These are phyloP conservation scores for Pseudocohnilembus persalinus DNA, from an alignment of 169 alveolate genomes.

Conservation along the genomic window DNA sequence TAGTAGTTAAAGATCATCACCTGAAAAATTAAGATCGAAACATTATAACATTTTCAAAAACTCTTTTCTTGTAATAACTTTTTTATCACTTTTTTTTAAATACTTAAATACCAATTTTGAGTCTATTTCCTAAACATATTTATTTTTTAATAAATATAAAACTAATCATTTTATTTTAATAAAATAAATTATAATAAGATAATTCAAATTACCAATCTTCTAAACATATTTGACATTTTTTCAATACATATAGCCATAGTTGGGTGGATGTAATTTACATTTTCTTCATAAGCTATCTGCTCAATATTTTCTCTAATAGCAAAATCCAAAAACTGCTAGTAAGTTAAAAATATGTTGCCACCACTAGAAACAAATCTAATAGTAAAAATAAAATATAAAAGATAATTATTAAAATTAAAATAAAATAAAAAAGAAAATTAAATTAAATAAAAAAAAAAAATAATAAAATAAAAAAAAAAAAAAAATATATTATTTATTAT, in stretches of 20 bases:
- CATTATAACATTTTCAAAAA: conserved; percentile 10
- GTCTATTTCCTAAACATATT: conserved; percentile 6
- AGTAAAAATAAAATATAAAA: too few relatives aligned
- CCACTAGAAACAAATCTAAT: not conserved
- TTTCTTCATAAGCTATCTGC: conserved; percentile 10
- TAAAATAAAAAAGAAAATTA: too few relatives aligned
- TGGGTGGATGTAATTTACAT: conserved; percentile 11
- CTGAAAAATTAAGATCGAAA: conserved; percentile 9
- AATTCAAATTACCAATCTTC: not conserved
- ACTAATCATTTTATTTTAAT: too few relatives aligned
- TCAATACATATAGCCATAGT: conserved; percentile 24
- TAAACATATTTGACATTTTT: not conserved
- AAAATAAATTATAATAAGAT: too few relatives aligned
- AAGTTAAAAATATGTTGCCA: not conserved
- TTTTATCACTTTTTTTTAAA: not conserved
- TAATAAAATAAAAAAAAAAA: too few relatives aligned
- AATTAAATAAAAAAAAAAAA: too few relatives aligned
- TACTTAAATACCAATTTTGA: conserved; percentile 6
- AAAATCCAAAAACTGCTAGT: conserved; percentile 13
- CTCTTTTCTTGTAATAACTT: conserved; percentile 13
- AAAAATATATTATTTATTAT: too few relatives aligned
- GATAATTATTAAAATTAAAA: too few relatives aligned
- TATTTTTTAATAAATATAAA: too few relatives aligned
- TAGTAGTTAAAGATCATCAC: conserved; percentile 5
- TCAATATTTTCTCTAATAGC: conserved; percentile 23